Base-by-base conservation (phyloP, 495 filamentous ascomycete genomes). In the Letharia lupina region DNA sequence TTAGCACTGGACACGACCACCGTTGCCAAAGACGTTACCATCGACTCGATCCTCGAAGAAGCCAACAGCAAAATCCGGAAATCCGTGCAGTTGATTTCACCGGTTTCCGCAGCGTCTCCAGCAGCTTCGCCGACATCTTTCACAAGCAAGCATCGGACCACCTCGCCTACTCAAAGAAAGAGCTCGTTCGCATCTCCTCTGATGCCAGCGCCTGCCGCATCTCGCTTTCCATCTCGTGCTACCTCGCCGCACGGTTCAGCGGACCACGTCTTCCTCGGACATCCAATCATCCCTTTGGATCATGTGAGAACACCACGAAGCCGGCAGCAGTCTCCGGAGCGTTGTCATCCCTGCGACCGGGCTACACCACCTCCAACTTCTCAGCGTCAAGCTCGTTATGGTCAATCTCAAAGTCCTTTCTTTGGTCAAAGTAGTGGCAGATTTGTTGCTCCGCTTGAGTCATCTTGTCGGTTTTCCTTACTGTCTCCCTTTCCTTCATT, bases 401-500 rank as follows among this genome's bases (percentile, higher is more conserved):
- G 65, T 58, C 70, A 68, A 67, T 68, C 72, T 68, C 73, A 70
- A 67, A 77, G 76, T 76, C 75, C 75, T 76, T 78, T 81, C 71
- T 80, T 84, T 76, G 76, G 75, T 82, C 84, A 85, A 73, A 85
- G 77, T 66, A 87, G 82, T 75, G 81, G 81, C 68, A 80, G 78
- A 77, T 86, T 86, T 69, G 76, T 85, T 71, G 75, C 81, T 77
- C 83, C 86, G 71, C 79, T 86, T 72, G 77, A 83, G 60, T 80
- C 76, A 75, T 82, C 80, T 79, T 86, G 84, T 85, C 79, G 80
- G 83, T 87, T 83, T 84, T 79, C 80, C 81, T 76, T 72, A 72
- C 72, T 72, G 64, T 64, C 62, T 70, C 60, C 35, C 70, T 63
- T 33, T 62, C 67, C 71, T 64, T 50, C 65, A 67, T 67, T 64